Conservation (phyloP, 179 eudicot genomes). For the Patellifolia procumbens region DNA sequence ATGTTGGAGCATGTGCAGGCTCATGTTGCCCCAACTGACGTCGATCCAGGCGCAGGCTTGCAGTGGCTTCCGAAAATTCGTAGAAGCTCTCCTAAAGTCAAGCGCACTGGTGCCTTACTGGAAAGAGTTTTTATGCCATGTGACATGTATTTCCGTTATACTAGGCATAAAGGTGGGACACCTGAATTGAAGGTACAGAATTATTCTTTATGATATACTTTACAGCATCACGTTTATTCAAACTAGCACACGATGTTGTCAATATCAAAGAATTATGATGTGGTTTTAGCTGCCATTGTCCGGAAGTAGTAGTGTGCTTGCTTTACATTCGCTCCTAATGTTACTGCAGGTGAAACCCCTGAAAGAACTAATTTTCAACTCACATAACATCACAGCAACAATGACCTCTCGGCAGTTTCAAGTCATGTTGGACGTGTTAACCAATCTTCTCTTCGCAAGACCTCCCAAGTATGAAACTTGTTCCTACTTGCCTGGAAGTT, state of each 20-base stretch:
- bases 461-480: constrained; percentile 81
- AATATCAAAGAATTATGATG: background rate
- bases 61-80: constrained; percentile 99
- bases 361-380: constrained; percentile 93
- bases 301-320: constrained; percentile 1
- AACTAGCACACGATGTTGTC: background rate
- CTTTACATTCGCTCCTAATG: constrained; percentile 12
- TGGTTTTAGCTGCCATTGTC: background rate
- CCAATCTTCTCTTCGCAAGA: constrained; percentile 96
- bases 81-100: constrained; percentile 90
- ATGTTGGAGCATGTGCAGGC: constrained; percentile 99
- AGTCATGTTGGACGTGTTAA: constrained; percentile 97
- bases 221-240: background rate
- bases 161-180: constrained; percentile 95
- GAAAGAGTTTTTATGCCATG: constrained; percentile 99
- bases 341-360: constrained; percentile 91
- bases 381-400: constrained; percentile 88
- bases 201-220: constrained; percentile 5
- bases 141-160: constrained; percentile 94
- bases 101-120: constrained; percentile 99
- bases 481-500: constrained; percentile 3
- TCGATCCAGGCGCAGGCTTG: constrained; percentile 99
- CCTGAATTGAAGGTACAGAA: constrained; percentile 76
- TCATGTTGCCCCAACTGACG: constrained; percentile 99
- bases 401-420: constrained; percentile 99